Base-by-base conservation (phyloP, 2,329 filamentous ascomycete genomes). In the Didymella pinodella region DNA sequence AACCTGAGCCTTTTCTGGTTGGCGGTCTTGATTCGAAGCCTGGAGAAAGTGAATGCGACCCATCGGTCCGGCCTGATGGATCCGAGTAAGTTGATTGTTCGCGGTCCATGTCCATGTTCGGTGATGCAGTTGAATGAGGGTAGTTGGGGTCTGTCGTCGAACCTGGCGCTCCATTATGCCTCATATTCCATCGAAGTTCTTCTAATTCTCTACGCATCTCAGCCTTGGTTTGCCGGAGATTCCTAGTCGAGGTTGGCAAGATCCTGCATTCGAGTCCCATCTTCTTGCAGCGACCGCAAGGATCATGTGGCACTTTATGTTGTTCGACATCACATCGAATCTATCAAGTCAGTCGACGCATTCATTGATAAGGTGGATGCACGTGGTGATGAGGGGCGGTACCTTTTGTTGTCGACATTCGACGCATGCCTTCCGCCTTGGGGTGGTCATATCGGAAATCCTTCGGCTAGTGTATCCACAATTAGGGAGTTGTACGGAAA, bases 291-390 rank as follows among this genome's bases (percentile, higher is more conserved):
- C 74, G 70, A 11, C 65, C 67, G 58, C 74, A 76, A 40, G 74
- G 68, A 48, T 76, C 72, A 57, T 75, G 74, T 10, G 74, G 73
- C n/a, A 70, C 69, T 51, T 75, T 75, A 62, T 71, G 67, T 59
- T 76, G 73, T 62, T 76, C 73, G 41, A 76, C 74, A 70, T 76
- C 73, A 65, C 74, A 76, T 60, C 73, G 72, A 49, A 76, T 76
- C 74, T 76, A 56, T 22, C 61, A 8, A 18, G 53, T 71, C 54
- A 72, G 65, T 48, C 32, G 49, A 58, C 26, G 22, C 43, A 16
- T 46, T 29, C 51, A 29, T 57, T 45, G 32, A 48, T 26, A 45
- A 16, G 41, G 44, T 61, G 43, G 31, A 25, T 31, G 28, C 25
- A 46, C 22, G 52, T 54, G 38, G 44, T 16, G 32, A 46, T 25